A percentile compares a stretch with the other conserved stretches of the same genome.
phyloP scores from a whole-genome alignment of 106 monocot genomes.

The Platanthera zijinensis region DNA sequence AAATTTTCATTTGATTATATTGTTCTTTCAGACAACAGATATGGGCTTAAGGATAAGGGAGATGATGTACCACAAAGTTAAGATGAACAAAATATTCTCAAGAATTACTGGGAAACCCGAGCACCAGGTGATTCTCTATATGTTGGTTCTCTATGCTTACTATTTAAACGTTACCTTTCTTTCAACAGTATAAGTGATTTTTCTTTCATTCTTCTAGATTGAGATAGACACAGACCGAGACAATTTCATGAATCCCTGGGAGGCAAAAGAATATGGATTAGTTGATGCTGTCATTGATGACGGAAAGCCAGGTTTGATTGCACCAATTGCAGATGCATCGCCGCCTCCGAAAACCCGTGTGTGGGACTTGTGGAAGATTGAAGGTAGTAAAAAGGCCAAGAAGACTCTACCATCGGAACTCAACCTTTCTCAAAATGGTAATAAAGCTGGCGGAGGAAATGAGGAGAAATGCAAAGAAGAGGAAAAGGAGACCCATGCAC shows the following conservation, averaged over 20 bases:
- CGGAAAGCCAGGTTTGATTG: conserved; percentile 87
- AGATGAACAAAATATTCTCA: conserved; percentile 92
- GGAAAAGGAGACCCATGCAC: conserved; percentile 24
- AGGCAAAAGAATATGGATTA: conserved; percentile 91
- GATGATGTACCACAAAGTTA: conserved; percentile 88
- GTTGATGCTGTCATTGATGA: conserved; percentile 88
- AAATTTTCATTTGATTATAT: background rate
- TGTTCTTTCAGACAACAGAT: conserved; percentile 56
- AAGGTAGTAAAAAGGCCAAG: conserved; percentile 68
- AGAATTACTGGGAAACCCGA: conserved; percentile 87
- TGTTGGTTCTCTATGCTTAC: background rate
- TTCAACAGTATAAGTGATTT: background rate
- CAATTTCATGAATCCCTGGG: conserved; percentile 97
- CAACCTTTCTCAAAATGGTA: conserved; percentile 31
- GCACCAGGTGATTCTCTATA: conserved; percentile 38
- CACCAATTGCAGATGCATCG: conserved; percentile 55
- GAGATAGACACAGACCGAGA: conserved; percentile 79
- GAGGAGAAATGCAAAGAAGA: conserved; percentile 39
- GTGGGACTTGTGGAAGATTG: conserved; percentile 73
- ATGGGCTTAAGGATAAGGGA: conserved; percentile 74
- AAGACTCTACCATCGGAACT: conserved; percentile 69
- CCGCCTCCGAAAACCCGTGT: conserved; percentile 83
- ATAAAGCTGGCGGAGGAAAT: conserved; percentile 9
- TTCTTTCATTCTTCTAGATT: conserved; percentile 36
- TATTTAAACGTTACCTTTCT: background rate